Evolutionary conservation across 129 eudicot species (phyloP).

Genomic region (Tagetes patula): DNA sequence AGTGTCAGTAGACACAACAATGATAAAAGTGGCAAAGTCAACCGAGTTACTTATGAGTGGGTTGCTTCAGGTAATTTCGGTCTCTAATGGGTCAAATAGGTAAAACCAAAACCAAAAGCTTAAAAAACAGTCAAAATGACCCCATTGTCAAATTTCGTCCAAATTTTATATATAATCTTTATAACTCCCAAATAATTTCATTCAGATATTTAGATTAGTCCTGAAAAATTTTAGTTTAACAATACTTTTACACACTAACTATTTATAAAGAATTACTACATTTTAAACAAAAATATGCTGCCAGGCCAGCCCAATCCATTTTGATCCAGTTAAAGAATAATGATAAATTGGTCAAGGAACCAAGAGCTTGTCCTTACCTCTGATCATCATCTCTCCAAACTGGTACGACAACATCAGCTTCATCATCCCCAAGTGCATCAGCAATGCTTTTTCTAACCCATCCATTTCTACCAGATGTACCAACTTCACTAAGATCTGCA

Average conservation of each 20-base stretch:
- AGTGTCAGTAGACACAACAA: background rate
- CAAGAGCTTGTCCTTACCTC: slow-evolving; percentile 41
- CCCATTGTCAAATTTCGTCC: background rate
- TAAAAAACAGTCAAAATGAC: background rate
- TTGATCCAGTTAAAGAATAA: slow-evolving; percentile 16
- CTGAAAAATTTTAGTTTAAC: background rate
- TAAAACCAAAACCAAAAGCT: background rate
- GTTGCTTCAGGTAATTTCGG: background rate
- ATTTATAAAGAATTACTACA: background rate
- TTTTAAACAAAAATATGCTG: background rate
- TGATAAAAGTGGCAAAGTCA: background rate
- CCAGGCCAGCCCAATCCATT: background rate
- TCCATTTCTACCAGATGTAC: slow-evolving; percentile 47
- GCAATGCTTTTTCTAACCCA: slow-evolving; percentile 78
- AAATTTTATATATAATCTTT: background rate
- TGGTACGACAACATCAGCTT: slow-evolving; percentile 62
- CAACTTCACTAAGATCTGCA: slow-evolving; percentile 48
- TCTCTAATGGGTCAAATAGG: background rate
- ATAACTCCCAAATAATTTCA: background rate
- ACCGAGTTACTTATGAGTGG: background rate
- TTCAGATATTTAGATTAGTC: background rate
- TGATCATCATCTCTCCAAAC: slow-evolving; percentile 38
- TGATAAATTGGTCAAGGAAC: slow-evolving; percentile 20
- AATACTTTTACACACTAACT: background rate
- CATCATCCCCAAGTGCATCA: slow-evolving; percentile 99